phyloP scores from a whole-genome alignment of 2,329 filamentous ascomycete genomes.

The Phyllosticta citribraziliensis region DNA sequence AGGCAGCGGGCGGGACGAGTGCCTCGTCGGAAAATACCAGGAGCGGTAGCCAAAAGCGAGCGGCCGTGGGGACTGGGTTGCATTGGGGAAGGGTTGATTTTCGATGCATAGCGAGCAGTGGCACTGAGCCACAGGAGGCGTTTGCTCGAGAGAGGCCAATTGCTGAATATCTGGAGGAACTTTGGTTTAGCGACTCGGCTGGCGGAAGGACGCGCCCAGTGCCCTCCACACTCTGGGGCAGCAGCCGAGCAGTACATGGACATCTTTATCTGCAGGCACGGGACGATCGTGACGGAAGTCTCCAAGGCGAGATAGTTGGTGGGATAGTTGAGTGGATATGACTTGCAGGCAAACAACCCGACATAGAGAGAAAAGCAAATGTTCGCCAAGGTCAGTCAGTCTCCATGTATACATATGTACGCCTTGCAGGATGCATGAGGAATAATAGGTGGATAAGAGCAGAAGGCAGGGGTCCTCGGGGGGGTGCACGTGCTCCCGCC shows the following conservation, averaged over 20 bases:
- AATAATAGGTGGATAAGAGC: background rate
- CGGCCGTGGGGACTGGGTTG: background rate
- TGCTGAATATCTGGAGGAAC: background rate
- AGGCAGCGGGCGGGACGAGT: background rate
- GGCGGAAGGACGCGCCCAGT: background rate
- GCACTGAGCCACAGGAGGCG: background rate
- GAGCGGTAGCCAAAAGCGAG: background rate
- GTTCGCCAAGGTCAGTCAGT: no score
- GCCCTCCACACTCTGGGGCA: background rate
- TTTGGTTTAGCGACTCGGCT: background rate
- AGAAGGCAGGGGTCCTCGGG: background rate
- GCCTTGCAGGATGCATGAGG: background rate
- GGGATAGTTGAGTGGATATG: background rate
- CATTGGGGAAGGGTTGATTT: background rate
- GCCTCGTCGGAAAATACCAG: background rate
- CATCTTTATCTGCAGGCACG: constrained; percentile 4
- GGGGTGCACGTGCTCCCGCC: background rate
- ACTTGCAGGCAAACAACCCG: background rate
- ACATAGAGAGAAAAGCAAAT: no score
- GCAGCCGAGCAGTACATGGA: background rate
- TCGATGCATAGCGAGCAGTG: background rate
- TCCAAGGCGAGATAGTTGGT: background rate
- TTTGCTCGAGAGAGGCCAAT: background rate
- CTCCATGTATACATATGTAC: no score
- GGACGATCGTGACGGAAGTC: constrained; percentile 9